Evolutionary conservation across 2,329 filamentous ascomycete genomes (phyloP).

Genomic region (Ascochyta koolunga): DNA sequence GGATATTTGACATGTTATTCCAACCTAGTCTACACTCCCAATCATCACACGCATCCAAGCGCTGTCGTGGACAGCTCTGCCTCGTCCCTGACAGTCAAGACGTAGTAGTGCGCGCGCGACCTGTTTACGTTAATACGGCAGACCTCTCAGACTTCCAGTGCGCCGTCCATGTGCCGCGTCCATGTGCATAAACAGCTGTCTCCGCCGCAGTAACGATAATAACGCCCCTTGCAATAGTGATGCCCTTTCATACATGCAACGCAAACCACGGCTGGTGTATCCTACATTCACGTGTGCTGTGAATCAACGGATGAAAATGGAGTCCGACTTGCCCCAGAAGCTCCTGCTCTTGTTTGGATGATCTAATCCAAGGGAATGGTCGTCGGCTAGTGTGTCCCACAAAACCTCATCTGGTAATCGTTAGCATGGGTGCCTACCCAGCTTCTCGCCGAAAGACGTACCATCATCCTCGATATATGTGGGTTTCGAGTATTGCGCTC

Average conservation of each 20-base stretch:
- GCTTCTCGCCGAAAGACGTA: constrained; percentile 56
- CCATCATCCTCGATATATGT: constrained; percentile 81
- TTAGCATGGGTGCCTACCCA: constrained; percentile 12
- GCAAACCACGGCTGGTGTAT: constrained; percentile 22
- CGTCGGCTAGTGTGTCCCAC: constrained; percentile 49
- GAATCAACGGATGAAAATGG: constrained; percentile 64
- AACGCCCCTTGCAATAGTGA: constrained; percentile 14
- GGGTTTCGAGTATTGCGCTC: constrained; percentile 72
- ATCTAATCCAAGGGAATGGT: constrained; percentile 60
- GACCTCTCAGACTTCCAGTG: constrained; percentile 1
- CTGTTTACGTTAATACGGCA: background rate
- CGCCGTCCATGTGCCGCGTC: background rate
- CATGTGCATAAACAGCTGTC: background rate
- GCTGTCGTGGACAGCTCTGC: background rate
- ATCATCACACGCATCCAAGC: background rate
- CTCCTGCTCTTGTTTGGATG: constrained; percentile 67
- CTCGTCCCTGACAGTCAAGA: background rate
- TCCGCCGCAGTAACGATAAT: constrained; percentile 8
- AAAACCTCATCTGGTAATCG: constrained; percentile 52
- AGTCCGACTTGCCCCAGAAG: constrained; percentile 66
- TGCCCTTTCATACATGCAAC: constrained; percentile 11
- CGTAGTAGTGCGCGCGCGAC: background rate
- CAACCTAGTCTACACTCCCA: constrained; percentile 9
- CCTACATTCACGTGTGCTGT: constrained; percentile 23
- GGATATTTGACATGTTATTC: background rate